Evolutionary conservation across 768 basidiomycete species (phyloP), one percentile per base, ranked within the genome.

Genomic region (Suillus placidus): DNA sequence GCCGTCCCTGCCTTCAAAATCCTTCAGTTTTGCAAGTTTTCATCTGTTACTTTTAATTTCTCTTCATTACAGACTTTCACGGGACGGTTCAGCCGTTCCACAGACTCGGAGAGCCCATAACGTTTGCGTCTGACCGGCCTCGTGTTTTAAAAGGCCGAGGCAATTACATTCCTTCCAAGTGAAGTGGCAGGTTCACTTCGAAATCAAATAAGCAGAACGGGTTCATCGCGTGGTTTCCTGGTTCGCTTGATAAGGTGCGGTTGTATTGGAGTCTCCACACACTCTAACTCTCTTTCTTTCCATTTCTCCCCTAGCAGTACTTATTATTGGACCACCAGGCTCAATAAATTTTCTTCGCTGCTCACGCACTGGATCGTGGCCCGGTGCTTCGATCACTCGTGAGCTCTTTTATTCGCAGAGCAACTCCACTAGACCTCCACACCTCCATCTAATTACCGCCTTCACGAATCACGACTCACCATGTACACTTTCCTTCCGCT

Each of bases 401-500:
- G 68, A 63, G 60, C 61, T 69, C 65, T 70, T 64, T 65, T 67
- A 61, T 71, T 66, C 69, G 72, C 65, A 65, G 67, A 61, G 12
- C 51, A 30, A 34, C 35, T 49, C 12, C 2, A 26, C 40, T 63
- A 23, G 40, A 2, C 13, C 18, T 49, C 43, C 35, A 45, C 37
- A 4, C 32, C 45, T 26, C 61, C 43, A 62, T 61, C 18, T 64
- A 61, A 68, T 23, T 47, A 52, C 61, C 57, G 23, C 9, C 62
- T 37, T 57, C 63, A 49, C 61, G 26, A 45, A 54, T 60, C 26
- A 49, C 61, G 26, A 51, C 57, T 57, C 35, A n/a, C 40, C 42
- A 69, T 64, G 63, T 77, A 79, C 80, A 73, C 64, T 56, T 16
- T 70, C 49, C 30, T 73, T 64, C 62, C 68, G 38, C 70, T 77